Conservation (phyloP, 1,284 basidiomycete genomes). For the Agaricales sp. region DNA sequence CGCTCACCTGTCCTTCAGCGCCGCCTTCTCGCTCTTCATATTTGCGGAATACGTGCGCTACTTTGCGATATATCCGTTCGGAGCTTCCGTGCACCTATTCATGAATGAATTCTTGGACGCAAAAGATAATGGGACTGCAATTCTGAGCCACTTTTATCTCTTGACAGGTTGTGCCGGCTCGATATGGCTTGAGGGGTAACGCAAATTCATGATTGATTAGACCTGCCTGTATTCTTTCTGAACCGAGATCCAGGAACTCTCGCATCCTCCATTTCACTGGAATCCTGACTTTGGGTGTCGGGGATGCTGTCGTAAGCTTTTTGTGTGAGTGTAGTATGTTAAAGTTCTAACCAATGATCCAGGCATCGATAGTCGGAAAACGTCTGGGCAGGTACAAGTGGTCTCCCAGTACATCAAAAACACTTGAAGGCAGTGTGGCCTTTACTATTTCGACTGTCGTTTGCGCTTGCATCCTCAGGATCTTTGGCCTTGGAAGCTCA, state of each 20-base stretch:
- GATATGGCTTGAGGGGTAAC: conserved; percentile 91
- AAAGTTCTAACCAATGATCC: conserved; percentile 5
- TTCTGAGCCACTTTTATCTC: conserved; percentile 95
- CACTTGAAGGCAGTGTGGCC: conserved; percentile 83
- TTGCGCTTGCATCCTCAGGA: conserved; percentile 62
- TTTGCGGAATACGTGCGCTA: conserved; percentile 96
- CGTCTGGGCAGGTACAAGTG: conserved; percentile 73
- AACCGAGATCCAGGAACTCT: conserved; percentile 7
- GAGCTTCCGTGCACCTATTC: conserved; percentile 90
- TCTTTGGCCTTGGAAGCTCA: conserved; percentile 54
- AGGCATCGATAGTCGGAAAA: conserved; percentile 91
- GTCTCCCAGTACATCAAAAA: conserved; percentile 80
- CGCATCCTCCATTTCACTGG: conserved; percentile 81
- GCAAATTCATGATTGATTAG: conserved; percentile 12
- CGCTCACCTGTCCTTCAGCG: conserved; percentile 88
- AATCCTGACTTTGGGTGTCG: conserved; percentile 83
- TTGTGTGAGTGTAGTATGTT: conserved; percentile 5
- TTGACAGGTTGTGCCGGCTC: conserved; percentile 90
- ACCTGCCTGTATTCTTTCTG: conserved; percentile 5
- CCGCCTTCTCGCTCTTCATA: conserved; percentile 89
- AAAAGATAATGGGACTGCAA: conserved; percentile 93
- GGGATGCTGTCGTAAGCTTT: conserved; percentile 77
- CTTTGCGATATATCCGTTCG: conserved; percentile 96
- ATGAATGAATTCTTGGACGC: conserved; percentile 96
- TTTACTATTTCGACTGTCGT: conserved; percentile 68